phyloP scores from a whole-genome alignment of 345 rosid species.

The Pistacia vera region DNA sequence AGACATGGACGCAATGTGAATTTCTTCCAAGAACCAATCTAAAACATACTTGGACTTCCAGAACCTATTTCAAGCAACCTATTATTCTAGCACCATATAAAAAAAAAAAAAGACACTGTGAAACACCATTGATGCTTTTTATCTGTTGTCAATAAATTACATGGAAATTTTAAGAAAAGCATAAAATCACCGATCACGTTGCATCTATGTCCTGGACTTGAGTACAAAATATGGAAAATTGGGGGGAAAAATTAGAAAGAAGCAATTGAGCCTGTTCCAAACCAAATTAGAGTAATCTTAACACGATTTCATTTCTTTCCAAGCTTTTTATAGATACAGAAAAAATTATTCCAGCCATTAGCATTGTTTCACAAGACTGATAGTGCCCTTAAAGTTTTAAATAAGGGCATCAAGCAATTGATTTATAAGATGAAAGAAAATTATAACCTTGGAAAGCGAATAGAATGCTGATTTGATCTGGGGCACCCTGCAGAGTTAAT shows the following conservation, averaged over 20 bases:
- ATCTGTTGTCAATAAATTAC: neutral
- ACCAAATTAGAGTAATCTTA: neutral
- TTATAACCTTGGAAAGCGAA: conserved; percentile 67
- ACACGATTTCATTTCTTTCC: neutral
- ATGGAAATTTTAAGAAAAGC: neutral
- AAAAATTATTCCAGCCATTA: neutral
- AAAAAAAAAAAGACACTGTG: neutral
- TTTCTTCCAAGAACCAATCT: neutral
- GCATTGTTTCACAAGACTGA: neutral
- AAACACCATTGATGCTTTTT: neutral
- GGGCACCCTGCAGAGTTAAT: conserved; percentile 56
- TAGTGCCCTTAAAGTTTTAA: neutral
- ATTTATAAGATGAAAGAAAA: neutral
- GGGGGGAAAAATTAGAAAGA: neutral
- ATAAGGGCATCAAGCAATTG: neutral
- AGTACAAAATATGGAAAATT: too few relatives aligned
- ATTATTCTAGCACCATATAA: neutral
- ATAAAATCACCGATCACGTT: neutral
- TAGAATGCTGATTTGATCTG: conserved; percentile 96
- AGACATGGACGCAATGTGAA: neutral
- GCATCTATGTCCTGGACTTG: neutral
- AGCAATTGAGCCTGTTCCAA: neutral
- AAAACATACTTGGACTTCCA: neutral
- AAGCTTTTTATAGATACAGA: neutral
- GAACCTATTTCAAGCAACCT: neutral